Conservation (phyloP, 2,329 filamentous ascomycete genomes). For the Penicillium expansum region DNA sequence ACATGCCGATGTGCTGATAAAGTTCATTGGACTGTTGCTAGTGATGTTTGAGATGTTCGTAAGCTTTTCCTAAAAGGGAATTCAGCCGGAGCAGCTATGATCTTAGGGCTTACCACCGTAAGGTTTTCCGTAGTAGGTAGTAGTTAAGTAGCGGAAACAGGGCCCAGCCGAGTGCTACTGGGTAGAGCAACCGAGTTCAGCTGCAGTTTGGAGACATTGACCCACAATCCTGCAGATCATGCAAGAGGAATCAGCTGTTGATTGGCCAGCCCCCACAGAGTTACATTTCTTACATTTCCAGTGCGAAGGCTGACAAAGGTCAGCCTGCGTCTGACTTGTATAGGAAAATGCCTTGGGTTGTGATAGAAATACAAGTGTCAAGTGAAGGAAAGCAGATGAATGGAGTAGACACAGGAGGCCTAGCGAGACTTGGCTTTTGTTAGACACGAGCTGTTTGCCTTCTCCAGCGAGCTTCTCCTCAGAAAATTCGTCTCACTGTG, state of each 20-base stretch:
- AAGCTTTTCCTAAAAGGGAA: not conserved
- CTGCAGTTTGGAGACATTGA: not conserved
- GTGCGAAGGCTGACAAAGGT: not conserved
- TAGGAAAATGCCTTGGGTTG: not conserved
- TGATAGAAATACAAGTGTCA: not conserved
- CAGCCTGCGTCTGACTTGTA: not conserved
- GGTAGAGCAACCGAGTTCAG: not conserved
- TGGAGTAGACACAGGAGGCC: not conserved
- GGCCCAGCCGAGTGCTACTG: not conserved
- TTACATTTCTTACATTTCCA: not conserved
- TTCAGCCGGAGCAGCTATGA: not conserved
- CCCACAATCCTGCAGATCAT: not conserved
- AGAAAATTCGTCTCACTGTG: too few species aligned
- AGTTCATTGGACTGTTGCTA: not conserved
- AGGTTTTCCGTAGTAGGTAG: not conserved
- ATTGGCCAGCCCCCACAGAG: not conserved
- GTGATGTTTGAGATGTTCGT: not conserved
- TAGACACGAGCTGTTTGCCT: not conserved
- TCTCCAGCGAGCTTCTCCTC: not conserved
- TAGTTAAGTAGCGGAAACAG: not conserved
- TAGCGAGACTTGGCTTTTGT: not conserved
- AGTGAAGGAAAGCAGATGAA: not conserved
- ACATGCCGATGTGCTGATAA: not conserved
- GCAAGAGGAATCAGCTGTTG: not conserved
- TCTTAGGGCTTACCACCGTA: not conserved